A percentile compares a stretch with the other conserved stretches of the same genome.
Conservation (phyloP, 768 basidiomycete species). For the Rhodosporidiobolus sp. region DNA sequence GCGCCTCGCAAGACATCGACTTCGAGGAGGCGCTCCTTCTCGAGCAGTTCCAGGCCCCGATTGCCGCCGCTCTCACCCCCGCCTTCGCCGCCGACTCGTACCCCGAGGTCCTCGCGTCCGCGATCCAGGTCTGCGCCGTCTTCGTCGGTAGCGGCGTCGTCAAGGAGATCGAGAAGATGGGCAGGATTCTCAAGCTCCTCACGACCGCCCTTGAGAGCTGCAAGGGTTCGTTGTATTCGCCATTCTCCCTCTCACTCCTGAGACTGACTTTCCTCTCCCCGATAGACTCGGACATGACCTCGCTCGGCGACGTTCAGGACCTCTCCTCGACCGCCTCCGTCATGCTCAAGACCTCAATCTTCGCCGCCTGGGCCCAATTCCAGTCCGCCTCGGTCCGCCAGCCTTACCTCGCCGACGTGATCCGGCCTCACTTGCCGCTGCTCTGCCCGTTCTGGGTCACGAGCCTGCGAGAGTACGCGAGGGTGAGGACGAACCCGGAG, state of each 20-base stretch:
- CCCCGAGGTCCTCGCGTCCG: conserved; percentile 88
- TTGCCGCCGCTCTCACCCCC: conserved; percentile 93
- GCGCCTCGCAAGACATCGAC: conserved; percentile 80
- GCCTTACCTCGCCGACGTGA: conserved; percentile 70
- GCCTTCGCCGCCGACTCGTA: conserved; percentile 94
- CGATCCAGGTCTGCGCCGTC: conserved; percentile 86
- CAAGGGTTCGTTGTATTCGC: conserved; percentile 60
- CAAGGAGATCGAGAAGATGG: conserved; percentile 85
- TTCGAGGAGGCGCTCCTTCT: conserved; percentile 84
- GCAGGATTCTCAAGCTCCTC: conserved; percentile 82
- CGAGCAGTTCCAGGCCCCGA: conserved; percentile 97
- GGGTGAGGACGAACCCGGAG: conserved; percentile 83
- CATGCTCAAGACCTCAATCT: conserved; percentile 85
- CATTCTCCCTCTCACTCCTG: neutral
- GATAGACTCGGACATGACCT: conserved; percentile 78
- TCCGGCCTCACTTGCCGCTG: conserved; percentile 70
- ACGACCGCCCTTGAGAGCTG: conserved; percentile 85
- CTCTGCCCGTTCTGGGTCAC: conserved; percentile 84
- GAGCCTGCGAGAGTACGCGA: conserved; percentile 84
- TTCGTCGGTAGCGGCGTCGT: conserved; percentile 95
- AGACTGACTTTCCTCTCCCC: neutral
- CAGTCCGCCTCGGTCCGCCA: conserved; percentile 73
- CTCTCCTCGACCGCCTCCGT: conserved; percentile 90
- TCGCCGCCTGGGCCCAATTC: conserved; percentile 94
- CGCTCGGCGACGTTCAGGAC: conserved; percentile 79